Conservation (phyloP, 2,329 filamentous ascomycete genomes). For the Endothia cerciana region DNA sequence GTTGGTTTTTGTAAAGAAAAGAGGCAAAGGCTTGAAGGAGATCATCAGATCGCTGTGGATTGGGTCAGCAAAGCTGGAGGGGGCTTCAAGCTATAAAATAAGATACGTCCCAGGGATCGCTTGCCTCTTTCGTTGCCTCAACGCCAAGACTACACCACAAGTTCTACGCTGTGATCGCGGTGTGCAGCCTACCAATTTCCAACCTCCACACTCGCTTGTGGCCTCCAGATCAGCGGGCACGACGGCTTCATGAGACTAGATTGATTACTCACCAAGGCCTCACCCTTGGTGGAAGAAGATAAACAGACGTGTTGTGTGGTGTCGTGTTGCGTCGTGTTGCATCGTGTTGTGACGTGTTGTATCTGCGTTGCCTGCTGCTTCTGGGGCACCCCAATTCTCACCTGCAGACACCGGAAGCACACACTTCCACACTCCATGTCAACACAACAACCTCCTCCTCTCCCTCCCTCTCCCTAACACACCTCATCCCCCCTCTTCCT, state of each 20-base stretch:
- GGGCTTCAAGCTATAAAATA: slow-evolving; percentile 2
- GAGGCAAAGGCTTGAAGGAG: background rate
- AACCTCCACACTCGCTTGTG: background rate
- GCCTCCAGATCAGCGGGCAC: background rate
- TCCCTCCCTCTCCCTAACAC: background rate
- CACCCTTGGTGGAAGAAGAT: background rate
- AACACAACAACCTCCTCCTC: background rate
- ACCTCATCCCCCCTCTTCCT: background rate
- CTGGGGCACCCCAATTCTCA: background rate
- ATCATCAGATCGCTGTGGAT: background rate
- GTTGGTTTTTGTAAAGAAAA: background rate
- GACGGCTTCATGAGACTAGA: background rate
- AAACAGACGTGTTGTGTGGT: background rate
- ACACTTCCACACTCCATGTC: too few species aligned
- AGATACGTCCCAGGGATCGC: background rate
- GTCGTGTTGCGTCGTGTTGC: background rate
- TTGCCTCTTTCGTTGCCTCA: background rate
- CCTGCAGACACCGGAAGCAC: background rate
- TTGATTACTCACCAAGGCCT: background rate
- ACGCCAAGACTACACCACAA: too few species aligned
- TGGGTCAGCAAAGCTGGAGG: background rate
- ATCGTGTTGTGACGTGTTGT: background rate
- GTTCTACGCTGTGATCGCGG: background rate
- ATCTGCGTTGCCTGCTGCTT: background rate
- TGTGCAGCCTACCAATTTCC: background rate